A percentile compares a stretch with the other conserved stretches of the same genome.
phyloP scores from a whole-genome alignment of 139 green algal species.

The Microglena sp. region DNA sequence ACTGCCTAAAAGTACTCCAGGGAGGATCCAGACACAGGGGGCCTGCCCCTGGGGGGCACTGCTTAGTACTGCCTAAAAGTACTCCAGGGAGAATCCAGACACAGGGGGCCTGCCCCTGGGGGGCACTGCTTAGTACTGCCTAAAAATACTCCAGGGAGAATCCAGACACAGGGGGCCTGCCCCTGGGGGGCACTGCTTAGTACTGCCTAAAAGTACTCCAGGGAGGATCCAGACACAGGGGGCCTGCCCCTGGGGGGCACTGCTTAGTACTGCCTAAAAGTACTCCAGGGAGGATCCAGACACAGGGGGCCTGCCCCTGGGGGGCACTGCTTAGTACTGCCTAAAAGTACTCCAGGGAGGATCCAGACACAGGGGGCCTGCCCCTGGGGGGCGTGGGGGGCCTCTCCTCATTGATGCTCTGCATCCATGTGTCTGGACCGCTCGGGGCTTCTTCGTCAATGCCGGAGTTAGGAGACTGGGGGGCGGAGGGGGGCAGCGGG shows the following conservation, averaged over 20 bases:
- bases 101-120: too few relatives aligned
- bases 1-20: too few relatives aligned
- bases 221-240: constrained; percentile 33
- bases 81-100: too few relatives aligned
- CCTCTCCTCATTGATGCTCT: constrained; percentile 80
- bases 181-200: too few relatives aligned
- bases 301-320: constrained; percentile 59
- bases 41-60: too few relatives aligned
- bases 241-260: constrained; percentile 71
- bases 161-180: too few relatives aligned
- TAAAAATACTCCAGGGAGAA: too few relatives aligned
- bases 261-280: constrained; percentile 50
- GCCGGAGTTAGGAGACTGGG: constrained; percentile 47
- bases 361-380: constrained; percentile 42
- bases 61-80: too few relatives aligned
- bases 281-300: constrained; percentile 48
- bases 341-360: constrained; percentile 58
- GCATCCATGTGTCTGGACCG: constrained; percentile 50
- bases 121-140: too few relatives aligned
- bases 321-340: too few relatives aligned
- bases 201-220: constrained; percentile 59
- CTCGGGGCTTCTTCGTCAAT: constrained; percentile 9
- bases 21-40: too few relatives aligned
- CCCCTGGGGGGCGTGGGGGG: constrained; percentile 83
- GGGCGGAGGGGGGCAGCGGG: constrained; percentile 81